These are phyloP conservation scores for Aquilaria agallochum DNA, from an alignment of 441 rosid genomes.

Conservation along the genomic window DNA sequence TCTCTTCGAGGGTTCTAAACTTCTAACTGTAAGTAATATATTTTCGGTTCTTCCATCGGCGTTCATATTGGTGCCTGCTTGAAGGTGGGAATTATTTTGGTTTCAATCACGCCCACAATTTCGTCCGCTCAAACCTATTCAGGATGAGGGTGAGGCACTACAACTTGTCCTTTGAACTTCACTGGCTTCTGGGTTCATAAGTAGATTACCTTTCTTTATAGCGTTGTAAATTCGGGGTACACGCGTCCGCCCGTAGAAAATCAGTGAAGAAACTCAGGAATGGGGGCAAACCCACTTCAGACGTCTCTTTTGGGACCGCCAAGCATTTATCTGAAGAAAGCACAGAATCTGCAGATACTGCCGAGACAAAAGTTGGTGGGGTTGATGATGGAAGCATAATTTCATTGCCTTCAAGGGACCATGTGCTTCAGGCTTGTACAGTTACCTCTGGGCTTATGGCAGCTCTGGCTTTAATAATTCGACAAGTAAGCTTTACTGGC, in stretches of 20 bases:
- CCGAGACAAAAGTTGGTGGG: constrained; percentile 22
- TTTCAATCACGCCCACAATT: constrained; percentile 16
- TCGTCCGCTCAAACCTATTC: constrained; percentile 17
- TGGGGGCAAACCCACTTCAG: constrained; percentile 25
- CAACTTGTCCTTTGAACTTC: too few relatives aligned
- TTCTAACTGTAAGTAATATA: too few relatives aligned
- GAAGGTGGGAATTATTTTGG: constrained; percentile 20
- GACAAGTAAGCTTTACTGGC: constrained; percentile 44
- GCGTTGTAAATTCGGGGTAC: constrained; percentile 26
- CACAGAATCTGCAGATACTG: constrained; percentile 21
- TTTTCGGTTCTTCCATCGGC: too few relatives aligned
- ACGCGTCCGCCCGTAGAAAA: constrained; percentile 43
- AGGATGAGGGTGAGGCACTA: constrained; percentile 23
- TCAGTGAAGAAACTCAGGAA: constrained; percentile 40
- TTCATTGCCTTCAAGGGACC: constrained; percentile 47
- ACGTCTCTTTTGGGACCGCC: constrained; percentile 11
- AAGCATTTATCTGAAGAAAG: constrained; percentile 22
- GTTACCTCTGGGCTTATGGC: constrained; percentile 70
- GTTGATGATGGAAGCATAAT: constrained; percentile 16
- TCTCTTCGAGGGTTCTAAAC: too few relatives aligned
- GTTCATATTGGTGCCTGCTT: constrained; percentile 1
- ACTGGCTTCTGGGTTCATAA: background rate
- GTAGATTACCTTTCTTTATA: constrained; percentile 12
- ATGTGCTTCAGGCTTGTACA: constrained; percentile 75
- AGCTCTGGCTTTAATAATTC: constrained; percentile 56